Evolutionary conservation across 1,139 yeast species (phyloP), one percentile per base, ranked within the genome.

Genomic region (Schizosaccharomyces versatilis): DNA sequence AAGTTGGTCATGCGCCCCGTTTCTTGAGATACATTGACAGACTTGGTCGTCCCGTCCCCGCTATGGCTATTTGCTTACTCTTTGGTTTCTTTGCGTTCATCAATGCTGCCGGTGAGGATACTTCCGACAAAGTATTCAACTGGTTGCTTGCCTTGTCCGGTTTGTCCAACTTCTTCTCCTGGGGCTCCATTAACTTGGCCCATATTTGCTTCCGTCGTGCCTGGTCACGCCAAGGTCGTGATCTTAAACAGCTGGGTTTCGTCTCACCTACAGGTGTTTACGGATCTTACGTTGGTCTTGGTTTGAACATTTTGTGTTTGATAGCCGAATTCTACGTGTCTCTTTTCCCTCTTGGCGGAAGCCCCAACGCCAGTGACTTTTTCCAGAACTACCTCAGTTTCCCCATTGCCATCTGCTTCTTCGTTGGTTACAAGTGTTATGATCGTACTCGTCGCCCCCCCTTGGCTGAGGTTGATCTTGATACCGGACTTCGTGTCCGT

Each of bases 111-210:
- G 68, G 75, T 8, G 19, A 41, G 8, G 67, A 73, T 32, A 77
- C 84, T 38, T 77, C 80, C 60, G 78, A 81, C 65, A 78, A 74
- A 59, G 81, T 84, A 32, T 84, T 85, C 69, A 73, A 71, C 62
- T 85, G 94, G 94, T 71, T 84, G 62, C 70, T 83, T 62, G 82
- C 93, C 39, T 71, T 84, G 55, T 81, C 93, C 15, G 90, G 90
- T 57, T 74, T 83, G 61, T 80, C 88, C 53, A 79, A 88, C 1
- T 72, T 84, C 58, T 81, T 83, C 67, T 81, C 90, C 19, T 84
- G 94, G 93, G 78, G 79, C 41, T 73, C 80, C 41, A 81, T 85
- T 62, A 79, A 81, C 64, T 65, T 80, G 56, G 79, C 85, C 62
- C 93, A 80, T 62, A 71, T 84, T 59, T 74, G 94, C 66, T 84